A percentile compares a stretch with the other conserved stretches of the same genome.
These are phyloP conservation scores for Backusella parvicylindrica DNA, from an alignment of 192 early-diverging fungal genomes.

Conservation along the genomic window DNA sequence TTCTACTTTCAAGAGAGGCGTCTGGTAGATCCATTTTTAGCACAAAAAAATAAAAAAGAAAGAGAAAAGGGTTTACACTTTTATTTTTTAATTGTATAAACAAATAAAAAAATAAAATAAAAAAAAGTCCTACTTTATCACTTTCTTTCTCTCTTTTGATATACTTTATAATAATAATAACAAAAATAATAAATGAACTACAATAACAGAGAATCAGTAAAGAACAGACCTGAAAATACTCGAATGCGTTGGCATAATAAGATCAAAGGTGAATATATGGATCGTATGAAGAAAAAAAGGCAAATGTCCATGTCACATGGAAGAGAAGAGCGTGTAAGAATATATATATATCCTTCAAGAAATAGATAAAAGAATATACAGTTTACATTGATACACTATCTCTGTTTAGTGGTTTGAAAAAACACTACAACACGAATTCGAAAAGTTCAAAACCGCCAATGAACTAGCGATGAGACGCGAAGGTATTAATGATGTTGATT, in stretches of 20 bases:
- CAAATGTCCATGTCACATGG: neutral
- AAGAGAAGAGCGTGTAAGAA: neutral
- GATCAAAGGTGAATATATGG: neutral
- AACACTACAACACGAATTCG: neutral
- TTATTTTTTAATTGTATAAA: too few relatives aligned
- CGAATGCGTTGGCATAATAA: neutral
- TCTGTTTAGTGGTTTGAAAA: neutral
- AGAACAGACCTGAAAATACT: neutral
- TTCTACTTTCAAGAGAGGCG: neutral
- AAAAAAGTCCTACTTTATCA: neutral
- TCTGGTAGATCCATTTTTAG: neutral
- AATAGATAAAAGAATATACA: too few relatives aligned
- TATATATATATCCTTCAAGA: neutral
- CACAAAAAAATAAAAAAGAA: too few relatives aligned
- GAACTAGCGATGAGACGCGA: neutral
- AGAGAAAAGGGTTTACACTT: neutral
- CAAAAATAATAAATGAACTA: too few relatives aligned
- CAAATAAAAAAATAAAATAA: neutral
- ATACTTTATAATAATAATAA: neutral
- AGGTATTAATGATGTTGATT: neutral
- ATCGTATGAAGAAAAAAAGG: neutral
- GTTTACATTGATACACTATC: too few relatives aligned
- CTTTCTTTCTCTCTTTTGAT: neutral
- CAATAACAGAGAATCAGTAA: neutral
- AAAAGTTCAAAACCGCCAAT: neutral